Percentiles rank a stretch among this genome's conserved stretches.
These are phyloP conservation scores for Solanum clarkiae DNA, from an alignment of 257 asterid genomes.

Conservation along the genomic window DNA sequence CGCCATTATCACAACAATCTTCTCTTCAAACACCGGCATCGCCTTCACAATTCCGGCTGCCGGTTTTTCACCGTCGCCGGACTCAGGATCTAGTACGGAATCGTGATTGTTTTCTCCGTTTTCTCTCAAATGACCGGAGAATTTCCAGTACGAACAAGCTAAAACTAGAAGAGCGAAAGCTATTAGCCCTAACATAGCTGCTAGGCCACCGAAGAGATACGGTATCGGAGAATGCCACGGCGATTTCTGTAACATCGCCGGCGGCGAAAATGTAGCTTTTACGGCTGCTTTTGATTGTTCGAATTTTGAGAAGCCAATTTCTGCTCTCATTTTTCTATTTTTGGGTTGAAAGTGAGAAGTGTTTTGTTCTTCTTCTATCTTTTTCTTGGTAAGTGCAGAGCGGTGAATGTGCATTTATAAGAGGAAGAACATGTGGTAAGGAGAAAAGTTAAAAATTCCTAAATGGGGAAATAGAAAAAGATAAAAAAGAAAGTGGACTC, in stretches of 20 bases:
- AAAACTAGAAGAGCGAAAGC: conserved; percentile 73
- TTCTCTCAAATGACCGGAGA: conserved; percentile 39
- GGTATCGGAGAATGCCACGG: conserved; percentile 98
- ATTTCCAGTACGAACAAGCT: conserved; percentile 79
- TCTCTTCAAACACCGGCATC: conserved; percentile 48
- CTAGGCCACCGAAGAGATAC: conserved; percentile 79
- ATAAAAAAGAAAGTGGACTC: too few species aligned
- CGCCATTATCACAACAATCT: conserved; percentile 76
- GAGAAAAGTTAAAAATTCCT: not conserved
- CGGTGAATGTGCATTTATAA: not conserved
- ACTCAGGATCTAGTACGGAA: conserved; percentile 8
- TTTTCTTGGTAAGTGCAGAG: not conserved
- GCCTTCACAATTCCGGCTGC: conserved; percentile 1
- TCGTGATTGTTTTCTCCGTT: conserved; percentile 15
- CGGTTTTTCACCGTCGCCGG: conserved; percentile 24
- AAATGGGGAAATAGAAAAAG: not conserved
- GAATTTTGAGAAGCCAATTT: not conserved
- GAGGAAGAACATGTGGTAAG: not conserved
- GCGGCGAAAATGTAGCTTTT: not conserved
- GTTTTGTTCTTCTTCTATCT: not conserved
- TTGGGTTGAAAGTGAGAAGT: not conserved
- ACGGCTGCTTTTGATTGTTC: not conserved
- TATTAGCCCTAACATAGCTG: conserved; percentile 83
- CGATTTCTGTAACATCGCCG: conserved; percentile 20
- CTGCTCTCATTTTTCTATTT: not conserved